Evolutionary conservation across 2,329 filamentous ascomycete genomes (phyloP), one percentile per base, ranked within the genome.

Genomic region (Aspergillus niger): DNA sequence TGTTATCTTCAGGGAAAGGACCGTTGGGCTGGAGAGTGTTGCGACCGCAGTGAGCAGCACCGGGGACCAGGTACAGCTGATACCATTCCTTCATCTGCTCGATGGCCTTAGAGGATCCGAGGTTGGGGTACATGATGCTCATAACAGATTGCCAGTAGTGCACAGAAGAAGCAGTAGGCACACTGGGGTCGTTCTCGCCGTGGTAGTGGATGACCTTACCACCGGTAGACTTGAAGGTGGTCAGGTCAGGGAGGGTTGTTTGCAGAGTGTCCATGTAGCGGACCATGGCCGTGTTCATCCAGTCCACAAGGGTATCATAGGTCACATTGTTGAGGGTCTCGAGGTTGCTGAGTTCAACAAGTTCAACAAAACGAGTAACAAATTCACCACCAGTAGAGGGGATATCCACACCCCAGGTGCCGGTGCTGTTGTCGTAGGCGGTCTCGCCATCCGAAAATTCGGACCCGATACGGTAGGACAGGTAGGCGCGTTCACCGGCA

Each of bases 181-280:
- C 77, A 8, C 77, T 80, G 13, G 76, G 70, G 69, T 86, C 85
- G 0, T 79, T 80, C 70, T 86, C 83, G 52, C 84, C 84, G 70
- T 87, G 84, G 74, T 79, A 84, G 69, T 86, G 83, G 13, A 87
- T 72, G 5, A 87, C 69, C 70, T 87, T 87, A 55, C 82, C 84
- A 28, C 84, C 84, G 0, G 75, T 66, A 2, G 74, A 60, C 32
- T 81, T 72, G 74, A 85, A 85, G 8, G 74, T 65, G 0, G 80
- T 82, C 0, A 86, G 74, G 64, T 87, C 84, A 0, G 83, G 82
- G 26, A 79, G 69, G 2, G 80, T 85, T 8, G 83, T 86, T 65
- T 86, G 83, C 2, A 85, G 75, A 44, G 70, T 80, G 64, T 83
- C 81, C 32, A 74, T 61, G 69, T 83, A 87, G 38, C 74, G 75